Conservation (phyloP, 306 rosid species). For the Astragalus membranaceus region DNA sequence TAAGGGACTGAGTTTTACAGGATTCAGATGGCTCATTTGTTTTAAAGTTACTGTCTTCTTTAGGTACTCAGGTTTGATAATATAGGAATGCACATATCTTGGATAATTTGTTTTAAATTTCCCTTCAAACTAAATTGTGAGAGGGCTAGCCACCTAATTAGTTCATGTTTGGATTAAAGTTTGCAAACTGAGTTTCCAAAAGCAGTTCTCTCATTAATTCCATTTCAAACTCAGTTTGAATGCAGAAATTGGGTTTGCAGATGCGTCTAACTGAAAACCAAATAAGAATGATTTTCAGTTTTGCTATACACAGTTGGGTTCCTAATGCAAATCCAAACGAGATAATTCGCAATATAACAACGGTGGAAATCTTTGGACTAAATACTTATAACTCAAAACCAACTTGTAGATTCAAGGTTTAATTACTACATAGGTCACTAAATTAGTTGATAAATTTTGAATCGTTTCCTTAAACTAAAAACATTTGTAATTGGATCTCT, state of each 20-base stretch:
- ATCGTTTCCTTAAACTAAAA: no score
- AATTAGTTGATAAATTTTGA: no score
- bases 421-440: no score
- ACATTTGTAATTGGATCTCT: no score
- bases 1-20: conserved; percentile 25
- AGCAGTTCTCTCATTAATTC: background rate
- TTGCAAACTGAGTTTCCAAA: no score
- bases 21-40: conserved; percentile 12
- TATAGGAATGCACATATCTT: conserved; percentile 9
- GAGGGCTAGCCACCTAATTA: background rate
- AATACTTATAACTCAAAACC: no score
- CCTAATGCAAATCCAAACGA: no score
- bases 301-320: no score
- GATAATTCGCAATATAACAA: no score
- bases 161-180: background rate
- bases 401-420: no score
- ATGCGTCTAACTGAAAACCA: background rate
- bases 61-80: conserved; percentile 24
- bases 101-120: background rate
- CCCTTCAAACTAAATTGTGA: conserved; percentile 10
- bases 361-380: no score
- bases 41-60: conserved; percentile 3
- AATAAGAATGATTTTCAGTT: no score
- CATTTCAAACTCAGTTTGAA: background rate
- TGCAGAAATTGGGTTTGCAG: background rate